Conservation (phyloP, 2,329 filamentous ascomycete genomes). For the Phoma sp. region DNA sequence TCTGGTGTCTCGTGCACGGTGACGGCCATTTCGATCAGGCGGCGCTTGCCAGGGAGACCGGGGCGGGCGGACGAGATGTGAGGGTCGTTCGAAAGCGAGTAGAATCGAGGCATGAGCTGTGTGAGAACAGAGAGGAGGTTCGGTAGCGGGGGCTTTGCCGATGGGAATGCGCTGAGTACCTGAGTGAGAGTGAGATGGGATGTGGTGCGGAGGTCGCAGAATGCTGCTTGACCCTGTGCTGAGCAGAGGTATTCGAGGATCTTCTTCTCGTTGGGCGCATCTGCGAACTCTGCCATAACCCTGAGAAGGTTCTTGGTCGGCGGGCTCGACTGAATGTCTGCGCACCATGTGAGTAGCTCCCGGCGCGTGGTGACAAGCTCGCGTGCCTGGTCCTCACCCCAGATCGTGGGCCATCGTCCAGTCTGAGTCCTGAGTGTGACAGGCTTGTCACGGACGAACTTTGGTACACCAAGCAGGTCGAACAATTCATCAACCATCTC, state of each 20-base stretch:
- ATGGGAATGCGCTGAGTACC: constrained; percentile 89
- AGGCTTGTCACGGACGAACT: constrained; percentile 81
- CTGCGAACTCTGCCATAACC: constrained; percentile 82
- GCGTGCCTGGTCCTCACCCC: constrained; percentile 86
- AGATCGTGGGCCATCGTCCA: constrained; percentile 96
- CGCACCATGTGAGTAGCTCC: constrained; percentile 94
- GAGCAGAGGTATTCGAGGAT: constrained; percentile 85
- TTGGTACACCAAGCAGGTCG: constrained; percentile 79
- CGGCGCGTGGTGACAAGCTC: constrained; percentile 88
- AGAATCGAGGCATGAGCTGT: constrained; percentile 96
- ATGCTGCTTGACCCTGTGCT: constrained; percentile 86
- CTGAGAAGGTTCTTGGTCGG: constrained; percentile 88
- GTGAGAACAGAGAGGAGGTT: constrained; percentile 79
- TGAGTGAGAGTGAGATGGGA: constrained; percentile 84
- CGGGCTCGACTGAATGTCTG: constrained; percentile 89
- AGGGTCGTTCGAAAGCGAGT: constrained; percentile 95
- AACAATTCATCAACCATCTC: constrained; percentile 82
- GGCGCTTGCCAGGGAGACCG: constrained; percentile 70
- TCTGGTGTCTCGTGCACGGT: constrained; percentile 87
- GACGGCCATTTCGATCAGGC: constrained; percentile 94
- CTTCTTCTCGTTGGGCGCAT: constrained; percentile 82
- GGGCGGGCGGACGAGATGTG: constrained; percentile 75
- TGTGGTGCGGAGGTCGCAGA: constrained; percentile 90
- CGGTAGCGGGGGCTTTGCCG: constrained; percentile 84
- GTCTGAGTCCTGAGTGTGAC: constrained; percentile 77